A percentile compares a stretch with the other conserved stretches of the same genome.
Evolutionary conservation across 768 basidiomycete species (phyloP).

Genomic region (Russula vinacea): DNA sequence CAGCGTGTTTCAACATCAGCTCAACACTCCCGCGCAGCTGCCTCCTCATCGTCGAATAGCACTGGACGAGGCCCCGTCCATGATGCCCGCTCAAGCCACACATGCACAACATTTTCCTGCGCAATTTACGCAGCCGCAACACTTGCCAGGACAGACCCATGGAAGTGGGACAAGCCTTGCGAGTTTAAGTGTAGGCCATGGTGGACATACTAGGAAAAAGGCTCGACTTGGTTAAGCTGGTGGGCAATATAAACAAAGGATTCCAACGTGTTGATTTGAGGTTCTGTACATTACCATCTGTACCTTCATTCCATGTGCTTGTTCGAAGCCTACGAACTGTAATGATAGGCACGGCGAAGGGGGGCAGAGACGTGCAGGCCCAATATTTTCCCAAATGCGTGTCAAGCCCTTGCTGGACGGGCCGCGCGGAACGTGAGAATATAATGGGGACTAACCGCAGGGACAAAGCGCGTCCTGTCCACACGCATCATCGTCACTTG

Average conservation of each 20-base stretch:
- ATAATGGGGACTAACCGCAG: too few species aligned
- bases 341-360: too few species aligned
- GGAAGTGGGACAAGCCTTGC: conserved; percentile 63
- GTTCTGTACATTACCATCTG: not conserved
- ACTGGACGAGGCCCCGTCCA: conserved; percentile 86
- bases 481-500: not conserved
- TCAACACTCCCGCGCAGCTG: conserved; percentile 57
- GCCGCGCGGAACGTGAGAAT: too few species aligned
- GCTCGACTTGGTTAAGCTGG: conserved; percentile 46
- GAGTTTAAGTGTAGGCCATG: conserved; percentile 57
- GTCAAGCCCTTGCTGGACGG: too few species aligned
- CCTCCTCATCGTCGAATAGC: conserved; percentile 89
- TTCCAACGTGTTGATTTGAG: not conserved
- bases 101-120: conserved; percentile 44
- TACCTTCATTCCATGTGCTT: not conserved
- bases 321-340: too few species aligned
- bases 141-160: conserved; percentile 39
- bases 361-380: too few species aligned
- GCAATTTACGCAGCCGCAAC: conserved; percentile 43
- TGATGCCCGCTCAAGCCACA: conserved; percentile 62
- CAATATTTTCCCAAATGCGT: too few species aligned
- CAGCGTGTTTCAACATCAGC: conserved; percentile 65
- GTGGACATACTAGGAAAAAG: conserved; percentile 53
- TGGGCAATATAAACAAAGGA: not conserved
- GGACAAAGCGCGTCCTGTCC: not conserved